Evolutionary conservation across 176 grass and related monocot genomes (phyloP), one percentile per base, ranked within the genome.

Genomic region (Otatea glauca): DNA sequence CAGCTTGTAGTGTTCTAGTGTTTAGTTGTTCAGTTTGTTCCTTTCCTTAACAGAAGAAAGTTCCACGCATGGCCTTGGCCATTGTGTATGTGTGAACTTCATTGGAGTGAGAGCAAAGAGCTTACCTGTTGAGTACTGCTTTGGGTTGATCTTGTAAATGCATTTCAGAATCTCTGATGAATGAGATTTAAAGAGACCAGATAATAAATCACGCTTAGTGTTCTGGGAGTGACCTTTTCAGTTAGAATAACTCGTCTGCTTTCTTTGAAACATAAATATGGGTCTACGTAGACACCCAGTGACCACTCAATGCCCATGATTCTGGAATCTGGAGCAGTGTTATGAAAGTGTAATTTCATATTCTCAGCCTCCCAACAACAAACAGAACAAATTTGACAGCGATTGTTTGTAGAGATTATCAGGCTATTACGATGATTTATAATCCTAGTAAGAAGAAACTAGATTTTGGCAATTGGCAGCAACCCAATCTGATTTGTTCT

Each of bases 61-160:
- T 23, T 64, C 6, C 43, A 59, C 41, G 62, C 65, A 14, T 73
- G 87, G 50, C 5, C 37, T 24, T 74, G 47, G 21, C 49, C 65
- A 68, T 25, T 27, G 7, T 76, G 43, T 18, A 75, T 55, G 42
- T 86, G 71, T 34, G 43, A 86, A 38, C 41, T 51, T 59, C 38
- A 20, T 15, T 49, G 72, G 13, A 75, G 29, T 76, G 70, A 23
- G 24, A 69, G 21, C 13, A 54, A 4, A 39, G 50, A 20, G 32
- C 2, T 48, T 85, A 14, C 41, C 1, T 61, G n/a, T 27, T 43
- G 20, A 29, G 21, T 16, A 61, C 54, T 60, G 6, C 21, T 44
- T 44, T 77, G 4, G 35, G 70, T 48, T 75, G 49, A 68, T 75
- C 38, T 21, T 75, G 60, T 82, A 61, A 82, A 72, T 82, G 53